Percentiles rank a stretch among this genome's conserved stretches.
Conservation (phyloP, 352 stramenopile species). For the Phytopythium helicoides region DNA sequence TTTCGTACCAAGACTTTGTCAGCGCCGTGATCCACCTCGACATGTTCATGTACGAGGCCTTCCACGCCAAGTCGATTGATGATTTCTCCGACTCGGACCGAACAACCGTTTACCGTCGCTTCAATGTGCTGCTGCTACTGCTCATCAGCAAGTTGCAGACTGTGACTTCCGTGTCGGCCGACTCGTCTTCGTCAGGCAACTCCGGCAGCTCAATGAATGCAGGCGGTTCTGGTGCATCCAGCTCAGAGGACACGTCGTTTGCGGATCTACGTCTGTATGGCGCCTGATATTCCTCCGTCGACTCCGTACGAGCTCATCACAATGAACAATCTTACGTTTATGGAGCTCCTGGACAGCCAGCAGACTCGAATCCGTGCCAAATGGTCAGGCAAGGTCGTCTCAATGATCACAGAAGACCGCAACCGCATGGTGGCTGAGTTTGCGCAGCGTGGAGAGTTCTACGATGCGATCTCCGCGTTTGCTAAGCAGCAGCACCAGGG, state of each 20-base stretch:
- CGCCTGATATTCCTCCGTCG: conserved; percentile 39
- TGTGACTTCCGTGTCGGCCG: conserved; percentile 30
- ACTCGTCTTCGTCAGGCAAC: conserved; percentile 16
- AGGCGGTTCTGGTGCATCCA: neutral
- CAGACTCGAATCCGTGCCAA: conserved; percentile 39
- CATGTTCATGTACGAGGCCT: conserved; percentile 60
- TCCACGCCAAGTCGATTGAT: conserved; percentile 49
- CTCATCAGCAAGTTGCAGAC: conserved; percentile 39
- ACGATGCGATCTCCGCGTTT: conserved; percentile 30
- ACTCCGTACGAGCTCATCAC: conserved; percentile 54
- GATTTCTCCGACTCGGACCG: conserved; percentile 35
- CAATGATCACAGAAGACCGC: conserved; percentile 55
- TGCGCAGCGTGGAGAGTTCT: conserved; percentile 31
- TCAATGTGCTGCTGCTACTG: conserved; percentile 35
- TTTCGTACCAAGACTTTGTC: conserved; percentile 56
- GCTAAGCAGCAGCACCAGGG: conserved; percentile 34
- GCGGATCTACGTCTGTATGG: conserved; percentile 38
- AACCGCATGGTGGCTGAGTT: conserved; percentile 52
- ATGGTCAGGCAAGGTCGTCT: conserved; percentile 42
- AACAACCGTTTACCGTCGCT: conserved; percentile 32
- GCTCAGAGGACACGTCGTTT: conserved; percentile 8
- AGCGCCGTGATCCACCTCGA: conserved; percentile 40
- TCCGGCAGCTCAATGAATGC: neutral
- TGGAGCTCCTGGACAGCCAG: conserved; percentile 50
- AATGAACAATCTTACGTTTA: conserved; percentile 46